phyloP scores from a whole-genome alignment of 106 monocot genomes.

The Dendrobium chrysotoxum region DNA sequence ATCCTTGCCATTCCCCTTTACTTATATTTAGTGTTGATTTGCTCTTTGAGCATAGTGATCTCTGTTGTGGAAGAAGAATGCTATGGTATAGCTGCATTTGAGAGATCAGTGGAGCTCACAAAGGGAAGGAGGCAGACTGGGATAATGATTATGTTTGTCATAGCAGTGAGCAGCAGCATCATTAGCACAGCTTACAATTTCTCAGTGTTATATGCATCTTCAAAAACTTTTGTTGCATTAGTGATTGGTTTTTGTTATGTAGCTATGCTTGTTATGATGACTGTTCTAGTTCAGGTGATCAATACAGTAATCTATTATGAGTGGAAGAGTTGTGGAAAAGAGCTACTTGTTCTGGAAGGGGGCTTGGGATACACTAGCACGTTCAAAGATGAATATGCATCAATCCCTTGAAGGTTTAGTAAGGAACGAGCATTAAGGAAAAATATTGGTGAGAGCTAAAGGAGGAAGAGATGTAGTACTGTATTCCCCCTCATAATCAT shows the following conservation, averaged over 20 bases:
- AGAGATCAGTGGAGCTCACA: conserved; percentile 1
- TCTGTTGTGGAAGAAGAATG: conserved; percentile 13
- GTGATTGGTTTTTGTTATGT: background rate
- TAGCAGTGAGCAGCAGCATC: background rate
- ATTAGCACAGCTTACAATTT: background rate
- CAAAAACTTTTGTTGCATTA: background rate
- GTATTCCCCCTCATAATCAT: no score
- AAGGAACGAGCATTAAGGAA: no score
- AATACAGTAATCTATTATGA: background rate
- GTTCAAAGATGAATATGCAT: background rate
- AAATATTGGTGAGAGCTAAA: no score
- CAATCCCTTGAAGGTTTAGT: no score
- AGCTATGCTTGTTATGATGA: background rate
- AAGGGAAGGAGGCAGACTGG: conserved; percentile 1
- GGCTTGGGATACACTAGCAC: background rate
- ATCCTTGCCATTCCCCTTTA: background rate
- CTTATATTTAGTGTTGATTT: background rate
- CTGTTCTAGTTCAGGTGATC: background rate
- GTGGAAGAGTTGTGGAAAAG: background rate
- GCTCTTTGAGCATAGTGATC: background rate
- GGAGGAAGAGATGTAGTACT: no score
- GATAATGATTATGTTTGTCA: background rate
- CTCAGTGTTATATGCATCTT: background rate
- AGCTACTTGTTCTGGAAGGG: background rate
- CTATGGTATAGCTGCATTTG: conserved; percentile 7